Base-by-base conservation (phyloP, 1,284 basidiomycete species). In the Heliocybe sulcata region DNA sequence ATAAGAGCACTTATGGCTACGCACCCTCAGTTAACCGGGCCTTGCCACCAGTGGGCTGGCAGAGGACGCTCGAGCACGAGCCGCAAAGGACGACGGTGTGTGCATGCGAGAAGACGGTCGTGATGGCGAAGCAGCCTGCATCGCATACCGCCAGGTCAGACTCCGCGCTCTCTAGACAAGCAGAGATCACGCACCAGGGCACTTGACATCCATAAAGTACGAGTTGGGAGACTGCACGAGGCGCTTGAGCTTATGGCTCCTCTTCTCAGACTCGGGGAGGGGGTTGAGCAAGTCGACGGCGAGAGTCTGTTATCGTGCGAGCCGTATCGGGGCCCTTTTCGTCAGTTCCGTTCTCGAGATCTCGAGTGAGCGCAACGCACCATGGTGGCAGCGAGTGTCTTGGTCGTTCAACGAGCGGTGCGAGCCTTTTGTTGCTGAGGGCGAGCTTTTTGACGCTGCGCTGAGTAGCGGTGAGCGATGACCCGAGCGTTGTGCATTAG, bases 151-250 rank as follows among this genome's bases (percentile, higher is more conserved):
- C 19, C 38, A 16, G 16, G 38, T 42, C 16, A 49, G 3, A 16
- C 6, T 49, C 47, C 3, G 14, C 25, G 8, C 4, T 49, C 47
- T 9, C 12, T 31, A 33, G 66, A 49, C 8, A 23, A 14, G 51
- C 33, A 42, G 19, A 29, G 1, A n/a, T 10, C n/a, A 74, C 82
- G 60, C 57, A 90, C 94, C 92, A 68, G 96, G 90, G 81, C 96
- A 99, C 80, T 99, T 99, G 69, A 99, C 95, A 72, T 99, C 97
- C 97, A 99, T 99, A 80, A 98, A 99, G 80, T 95, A 98, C 49
- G 94, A 97, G 80, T 97, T 94, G 63, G 94, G 94, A 60, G 87
- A 90, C 77, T 98, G 97, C 67, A 99, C 97, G 68, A 99, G 87
- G 73, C 95, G 89, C 87, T 99, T 99, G 77, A 98, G 92, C 85